phyloP scores from a whole-genome alignment of 2,329 filamentous ascomycete species.

The Scytalidium lignicola region DNA sequence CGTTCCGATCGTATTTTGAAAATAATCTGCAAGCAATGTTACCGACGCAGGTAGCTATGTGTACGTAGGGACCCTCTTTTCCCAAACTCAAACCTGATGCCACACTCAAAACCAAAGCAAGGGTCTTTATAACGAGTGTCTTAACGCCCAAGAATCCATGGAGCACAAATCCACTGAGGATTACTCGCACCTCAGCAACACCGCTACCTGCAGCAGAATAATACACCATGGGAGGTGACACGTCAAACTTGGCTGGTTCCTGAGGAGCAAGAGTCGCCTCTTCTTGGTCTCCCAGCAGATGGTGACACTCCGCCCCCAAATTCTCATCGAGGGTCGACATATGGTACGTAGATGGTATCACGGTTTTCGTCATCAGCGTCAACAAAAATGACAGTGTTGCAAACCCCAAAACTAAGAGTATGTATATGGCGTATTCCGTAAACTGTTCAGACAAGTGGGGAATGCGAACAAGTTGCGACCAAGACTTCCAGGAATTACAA shows the following conservation, averaged over 20 bases:
- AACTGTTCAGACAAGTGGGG: slow-evolving; percentile 39
- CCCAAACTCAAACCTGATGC: slow-evolving; percentile 89
- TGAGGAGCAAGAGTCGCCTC: slow-evolving; percentile 39
- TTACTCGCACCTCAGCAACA: slow-evolving; percentile 95
- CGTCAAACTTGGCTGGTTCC: slow-evolving; percentile 14
- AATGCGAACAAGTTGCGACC: slow-evolving; percentile 42
- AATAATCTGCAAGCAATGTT: slow-evolving; percentile 96
- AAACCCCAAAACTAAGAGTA: slow-evolving; percentile 65
- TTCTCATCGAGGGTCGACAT: slow-evolving; percentile 91
- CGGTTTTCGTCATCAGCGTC: slow-evolving; percentile 86
- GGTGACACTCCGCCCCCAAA: slow-evolving; percentile 60
- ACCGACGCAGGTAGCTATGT: slow-evolving; percentile 90
- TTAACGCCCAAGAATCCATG: slow-evolving; percentile 90
- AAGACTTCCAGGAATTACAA: slow-evolving; percentile 57
- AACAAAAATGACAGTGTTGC: slow-evolving; percentile 70
- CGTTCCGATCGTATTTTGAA: slow-evolving; percentile 87
- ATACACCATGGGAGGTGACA: slow-evolving; percentile 73
- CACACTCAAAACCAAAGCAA: slow-evolving; percentile 80
- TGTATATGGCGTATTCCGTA: slow-evolving; percentile 75
- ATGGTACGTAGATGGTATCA: slow-evolving; percentile 82
- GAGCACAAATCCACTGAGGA: slow-evolving; percentile 94
- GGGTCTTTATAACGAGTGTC: slow-evolving; percentile 79
- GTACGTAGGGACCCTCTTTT: slow-evolving; percentile 93
- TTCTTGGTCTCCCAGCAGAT: slow-evolving; percentile 31
- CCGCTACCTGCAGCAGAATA: slow-evolving; percentile 95